These are phyloP conservation scores for Cryphonectria carpinicola DNA, from an alignment of 2,329 filamentous ascomycete species.

Conservation along the genomic window DNA sequence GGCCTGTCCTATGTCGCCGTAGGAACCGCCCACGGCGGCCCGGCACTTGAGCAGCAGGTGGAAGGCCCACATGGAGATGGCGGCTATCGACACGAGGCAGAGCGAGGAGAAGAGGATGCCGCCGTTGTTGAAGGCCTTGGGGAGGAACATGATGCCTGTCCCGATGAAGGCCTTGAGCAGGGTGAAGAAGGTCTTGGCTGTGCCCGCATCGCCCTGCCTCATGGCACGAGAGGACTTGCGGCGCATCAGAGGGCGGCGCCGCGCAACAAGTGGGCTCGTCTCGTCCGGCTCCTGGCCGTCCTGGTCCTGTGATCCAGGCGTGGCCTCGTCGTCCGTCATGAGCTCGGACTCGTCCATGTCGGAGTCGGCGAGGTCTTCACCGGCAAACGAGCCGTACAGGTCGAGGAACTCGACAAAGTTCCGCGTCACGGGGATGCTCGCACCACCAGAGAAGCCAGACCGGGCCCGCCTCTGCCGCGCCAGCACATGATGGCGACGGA, in stretches of 20 bases:
- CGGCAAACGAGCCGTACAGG: conserved; percentile 76
- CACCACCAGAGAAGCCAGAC: conserved; percentile 32
- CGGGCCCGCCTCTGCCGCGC: conserved; percentile 38
- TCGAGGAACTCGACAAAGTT: conserved; percentile 79
- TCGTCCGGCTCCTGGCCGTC: conserved; percentile 47
- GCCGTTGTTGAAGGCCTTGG: conserved; percentile 78
- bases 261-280: conserved; percentile 62
- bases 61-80: conserved; percentile 72
- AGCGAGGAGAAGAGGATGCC: conserved; percentile 76
- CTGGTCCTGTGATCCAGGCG: conserved; percentile 47
- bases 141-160: conserved; percentile 81
- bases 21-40: conserved; percentile 64
- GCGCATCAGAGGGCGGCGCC: conserved; percentile 57
- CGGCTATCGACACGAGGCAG: conserved; percentile 66
- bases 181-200: conserved; percentile 77
- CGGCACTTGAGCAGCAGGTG: conserved; percentile 72
- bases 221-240: conserved; percentile 35
- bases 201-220: conserved; percentile 65
- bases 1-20: conserved; percentile 72
- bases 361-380: conserved; percentile 66
- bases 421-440: conserved; percentile 56
- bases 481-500: conserved; percentile 52
- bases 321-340: conserved; percentile 26
- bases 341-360: conserved; percentile 62
- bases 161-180: conserved; percentile 79